Percentiles rank a stretch among this genome's conserved stretches.
Evolutionary conservation across 306 rosid genomes (phyloP).

Genomic region (Alnus glutinosa): DNA sequence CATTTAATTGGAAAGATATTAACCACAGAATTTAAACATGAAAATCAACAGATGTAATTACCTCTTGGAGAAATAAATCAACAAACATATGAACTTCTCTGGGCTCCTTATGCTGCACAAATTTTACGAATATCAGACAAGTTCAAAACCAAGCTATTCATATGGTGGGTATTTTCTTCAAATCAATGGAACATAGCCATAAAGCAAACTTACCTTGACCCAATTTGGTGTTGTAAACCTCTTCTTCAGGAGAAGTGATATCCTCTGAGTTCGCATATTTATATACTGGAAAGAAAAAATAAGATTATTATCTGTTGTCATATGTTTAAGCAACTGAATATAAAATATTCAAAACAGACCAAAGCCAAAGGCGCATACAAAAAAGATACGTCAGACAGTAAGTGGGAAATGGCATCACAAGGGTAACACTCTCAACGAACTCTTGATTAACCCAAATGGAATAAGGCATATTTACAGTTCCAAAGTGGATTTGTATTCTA

Average conservation of each 20-base stretch:
- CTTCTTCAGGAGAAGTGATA: constrained; percentile 81
- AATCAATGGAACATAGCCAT: constrained; percentile 14
- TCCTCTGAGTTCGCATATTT: constrained; percentile 76
- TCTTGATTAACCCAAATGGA: background rate
- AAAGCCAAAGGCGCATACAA: background rate
- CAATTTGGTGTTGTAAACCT: constrained; percentile 90
- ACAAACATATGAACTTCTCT: constrained; percentile 96
- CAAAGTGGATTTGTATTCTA: constrained; percentile 24
- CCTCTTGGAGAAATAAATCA: constrained; percentile 93
- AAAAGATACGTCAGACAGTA: background rate
- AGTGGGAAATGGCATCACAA: constrained; percentile 13
- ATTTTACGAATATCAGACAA: constrained; percentile 22
- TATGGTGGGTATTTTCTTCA: constrained; percentile 16
- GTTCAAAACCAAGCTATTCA: constrained; percentile 27
- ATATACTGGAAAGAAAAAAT: constrained; percentile 63
- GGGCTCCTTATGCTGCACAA: constrained; percentile 93
- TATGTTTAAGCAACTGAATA: background rate
- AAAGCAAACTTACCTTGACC: constrained; percentile 68
- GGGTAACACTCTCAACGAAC: background rate
- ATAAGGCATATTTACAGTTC: constrained; percentile 4
- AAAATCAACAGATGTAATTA: constrained; percentile 37
- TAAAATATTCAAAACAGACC: background rate
- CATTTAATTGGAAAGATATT: constrained; percentile 15
- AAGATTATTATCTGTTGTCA: constrained; percentile 1
- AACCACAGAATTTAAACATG: constrained; percentile 5